These are phyloP conservation scores for Saccharomycopsis sp. DNA, from an alignment of 805 yeast genomes.

Conservation along the genomic window DNA sequence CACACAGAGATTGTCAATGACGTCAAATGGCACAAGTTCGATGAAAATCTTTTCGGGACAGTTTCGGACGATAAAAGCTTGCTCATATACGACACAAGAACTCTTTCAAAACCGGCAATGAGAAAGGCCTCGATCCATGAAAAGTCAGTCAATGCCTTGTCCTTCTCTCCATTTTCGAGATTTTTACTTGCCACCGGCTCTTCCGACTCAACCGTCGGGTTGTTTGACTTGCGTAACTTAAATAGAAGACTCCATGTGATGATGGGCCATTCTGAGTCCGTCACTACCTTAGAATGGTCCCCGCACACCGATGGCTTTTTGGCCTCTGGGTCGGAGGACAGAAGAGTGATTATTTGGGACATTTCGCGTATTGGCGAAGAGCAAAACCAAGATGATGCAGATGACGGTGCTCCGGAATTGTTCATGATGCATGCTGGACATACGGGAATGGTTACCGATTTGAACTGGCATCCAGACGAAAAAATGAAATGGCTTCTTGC, in stretches of 20 bases:
- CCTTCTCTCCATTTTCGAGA: constrained; percentile 56
- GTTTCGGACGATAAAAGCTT: constrained; percentile 66
- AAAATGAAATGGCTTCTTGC: constrained; percentile 73
- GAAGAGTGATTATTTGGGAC: constrained; percentile 80
- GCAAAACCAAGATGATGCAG: constrained; percentile 80
- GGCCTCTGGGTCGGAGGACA: constrained; percentile 71
- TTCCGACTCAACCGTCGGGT: constrained; percentile 55
- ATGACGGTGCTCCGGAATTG: constrained; percentile 84
- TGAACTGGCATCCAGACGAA: constrained; percentile 52
- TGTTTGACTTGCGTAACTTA: constrained; percentile 56
- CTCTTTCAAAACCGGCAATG: constrained; percentile 23
- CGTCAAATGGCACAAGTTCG: constrained; percentile 60
- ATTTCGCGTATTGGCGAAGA: constrained; percentile 73
- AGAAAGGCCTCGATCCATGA: constrained; percentile 26
- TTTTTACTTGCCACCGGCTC: constrained; percentile 65
- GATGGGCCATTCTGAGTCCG: constrained; percentile 72
- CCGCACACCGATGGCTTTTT: constrained; percentile 71
- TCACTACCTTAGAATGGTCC: constrained; percentile 71
- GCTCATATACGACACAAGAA: constrained; percentile 48
- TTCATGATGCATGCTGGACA: constrained; percentile 94
- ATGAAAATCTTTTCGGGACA: constrained; percentile 51
- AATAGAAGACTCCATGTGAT: constrained; percentile 53
- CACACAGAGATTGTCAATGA: constrained; percentile 67
- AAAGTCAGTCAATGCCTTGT: constrained; percentile 50
- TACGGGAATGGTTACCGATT: constrained; percentile 67